Base-by-base conservation (phyloP, 805 yeast genomes). In the Kluyveromyces nonfermentans region DNA sequence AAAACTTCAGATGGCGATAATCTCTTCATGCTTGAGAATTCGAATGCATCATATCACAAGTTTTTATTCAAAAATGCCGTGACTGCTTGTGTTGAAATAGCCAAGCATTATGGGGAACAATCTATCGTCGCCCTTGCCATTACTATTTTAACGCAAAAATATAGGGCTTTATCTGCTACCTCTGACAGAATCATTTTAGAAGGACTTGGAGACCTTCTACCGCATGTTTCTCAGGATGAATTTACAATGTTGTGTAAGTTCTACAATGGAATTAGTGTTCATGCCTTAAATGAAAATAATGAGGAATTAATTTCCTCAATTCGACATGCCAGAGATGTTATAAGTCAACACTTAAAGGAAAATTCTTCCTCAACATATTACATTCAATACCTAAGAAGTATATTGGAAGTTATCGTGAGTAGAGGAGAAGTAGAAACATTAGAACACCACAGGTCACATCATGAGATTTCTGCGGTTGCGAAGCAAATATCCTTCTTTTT, bases 91-190 rank as follows among this genome's bases (percentile, higher is more conserved):
- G 72, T 79, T 36, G 78, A 78, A 39, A 74, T 89, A 33, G 78
- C 89, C 0, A 72, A 75, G 21, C 69, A 71, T 28, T 82, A 85
- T 54, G 72, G 76, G 36, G 93, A 84, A 50, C 79, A 77, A 44
- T 74, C 85, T 15, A 82, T 90, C 25, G 77, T 84, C 15, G 80
- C 84, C 3, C 71, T 93, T 50, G 80, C 94, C 0, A 79, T 85
- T 12, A 82, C 96, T 0, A 79, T 93, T 33, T 70, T 93, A 45
- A 77, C 85, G 12, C 97, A 89, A 59, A 89, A 88, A 56, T 68
- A 80, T 5, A 69, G 60, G 41, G 63, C 61, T 7, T 66, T 69
- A 16, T 73, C 80, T 16, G 65, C 75, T 14, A 73, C 74, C 18
- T 65, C 80, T 37, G 84, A 82, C 34, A 64, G 67, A 1, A 59